Percentiles rank a stretch among this genome's conserved stretches.
phyloP scores from a whole-genome alignment of 2,329 filamentous ascomycete genomes.

The Apiospora malaysiana region DNA sequence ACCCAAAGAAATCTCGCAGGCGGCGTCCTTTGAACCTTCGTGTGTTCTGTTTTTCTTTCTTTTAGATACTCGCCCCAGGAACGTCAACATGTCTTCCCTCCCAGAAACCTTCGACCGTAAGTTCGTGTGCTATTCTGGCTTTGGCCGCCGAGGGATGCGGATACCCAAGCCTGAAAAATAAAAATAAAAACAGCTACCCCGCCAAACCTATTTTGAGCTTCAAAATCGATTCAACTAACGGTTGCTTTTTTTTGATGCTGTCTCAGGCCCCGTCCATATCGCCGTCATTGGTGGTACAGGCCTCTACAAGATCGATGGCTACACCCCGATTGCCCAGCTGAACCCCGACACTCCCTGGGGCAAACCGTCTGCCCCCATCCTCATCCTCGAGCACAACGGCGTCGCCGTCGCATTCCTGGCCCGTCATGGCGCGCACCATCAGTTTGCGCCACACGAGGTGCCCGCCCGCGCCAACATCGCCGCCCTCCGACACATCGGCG shows the following conservation, averaged over 20 bases:
- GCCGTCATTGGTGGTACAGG: constrained; percentile 94
- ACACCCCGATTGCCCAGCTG: constrained; percentile 81
- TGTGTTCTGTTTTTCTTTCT: not conserved
- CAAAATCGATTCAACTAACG: constrained; percentile 24
- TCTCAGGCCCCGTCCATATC: constrained; percentile 73
- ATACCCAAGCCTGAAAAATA: constrained; percentile 23
- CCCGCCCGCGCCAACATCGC: constrained; percentile 94
- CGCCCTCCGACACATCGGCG: constrained; percentile 89
- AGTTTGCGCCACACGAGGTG: constrained; percentile 93
- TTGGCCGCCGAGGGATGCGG: not conserved
- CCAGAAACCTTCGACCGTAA: constrained; percentile 65
- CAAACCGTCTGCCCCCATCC: constrained; percentile 74
- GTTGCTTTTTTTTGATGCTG: not conserved
- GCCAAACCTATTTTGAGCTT: constrained; percentile 19
- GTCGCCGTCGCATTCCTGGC: constrained; percentile 90
- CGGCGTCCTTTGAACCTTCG: not conserved
- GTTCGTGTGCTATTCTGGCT: constrained; percentile 31
- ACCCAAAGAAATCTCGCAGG: not conserved
- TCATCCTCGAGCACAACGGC: constrained; percentile 85
- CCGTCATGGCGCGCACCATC: constrained; percentile 87
- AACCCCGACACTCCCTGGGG: constrained; percentile 89
- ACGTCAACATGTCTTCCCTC: constrained; percentile 56
- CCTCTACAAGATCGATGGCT: constrained; percentile 84
- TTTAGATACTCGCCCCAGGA: not conserved
- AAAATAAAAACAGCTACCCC: constrained; percentile 21